phyloP scores from a whole-genome alignment of 306 rosid species.

The Trifolium subterraneum region DNA sequence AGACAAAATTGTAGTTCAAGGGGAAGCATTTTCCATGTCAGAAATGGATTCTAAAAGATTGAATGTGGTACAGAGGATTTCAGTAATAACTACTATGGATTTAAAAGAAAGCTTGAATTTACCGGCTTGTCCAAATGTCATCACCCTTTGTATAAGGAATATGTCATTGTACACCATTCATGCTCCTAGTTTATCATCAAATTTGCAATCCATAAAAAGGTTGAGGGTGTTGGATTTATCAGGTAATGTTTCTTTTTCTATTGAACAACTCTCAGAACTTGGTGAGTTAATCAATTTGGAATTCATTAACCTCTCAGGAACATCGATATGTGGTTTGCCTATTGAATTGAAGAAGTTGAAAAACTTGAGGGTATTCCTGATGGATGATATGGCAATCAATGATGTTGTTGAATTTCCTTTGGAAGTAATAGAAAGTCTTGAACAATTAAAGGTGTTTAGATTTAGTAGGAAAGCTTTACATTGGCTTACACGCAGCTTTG shows the following conservation, averaged over 20 bases:
- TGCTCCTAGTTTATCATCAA: not conserved
- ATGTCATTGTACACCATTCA: accelerated
- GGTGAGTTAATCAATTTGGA: constrained; percentile 27
- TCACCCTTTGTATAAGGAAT: not conserved
- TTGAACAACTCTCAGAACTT: not conserved
- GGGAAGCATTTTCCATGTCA: not conserved
- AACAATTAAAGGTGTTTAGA: constrained; percentile 14
- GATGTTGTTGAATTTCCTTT: no score
- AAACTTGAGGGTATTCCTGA: not conserved
- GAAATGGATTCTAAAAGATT: constrained; percentile 19
- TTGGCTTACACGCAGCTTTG: not conserved
- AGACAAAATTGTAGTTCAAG: constrained; percentile 3
- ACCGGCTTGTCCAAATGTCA: constrained; percentile 24
- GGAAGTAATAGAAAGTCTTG: constrained; percentile 1
- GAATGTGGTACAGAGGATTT: constrained; percentile 33
- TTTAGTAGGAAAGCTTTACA: not conserved
- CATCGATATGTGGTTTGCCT: accelerated
- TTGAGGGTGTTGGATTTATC: constrained; percentile 35
- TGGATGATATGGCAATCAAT: not conserved
- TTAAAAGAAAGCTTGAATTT: not conserved
- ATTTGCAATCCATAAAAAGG: not conserved
- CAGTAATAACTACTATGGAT: not conserved
- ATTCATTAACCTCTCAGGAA: constrained; percentile 10
- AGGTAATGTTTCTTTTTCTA: accelerated
- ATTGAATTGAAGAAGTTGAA: not conserved